phyloP scores from a whole-genome alignment of 495 filamentous ascomycete species.

The Daldinia bambusicola region DNA sequence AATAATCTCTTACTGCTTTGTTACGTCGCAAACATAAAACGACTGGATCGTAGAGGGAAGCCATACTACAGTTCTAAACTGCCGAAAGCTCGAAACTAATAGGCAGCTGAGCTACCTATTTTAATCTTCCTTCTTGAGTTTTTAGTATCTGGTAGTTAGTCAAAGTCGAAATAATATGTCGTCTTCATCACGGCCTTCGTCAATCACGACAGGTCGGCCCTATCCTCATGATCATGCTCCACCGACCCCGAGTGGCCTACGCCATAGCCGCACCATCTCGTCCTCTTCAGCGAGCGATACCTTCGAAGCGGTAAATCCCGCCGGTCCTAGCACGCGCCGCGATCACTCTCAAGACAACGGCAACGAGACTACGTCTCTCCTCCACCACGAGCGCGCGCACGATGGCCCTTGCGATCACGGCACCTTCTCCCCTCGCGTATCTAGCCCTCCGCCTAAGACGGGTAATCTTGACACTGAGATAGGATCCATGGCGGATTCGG shows the following conservation, averaged over 20 bases:
- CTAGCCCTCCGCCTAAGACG: slow-evolving; percentile 59
- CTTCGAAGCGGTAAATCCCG: slow-evolving; percentile 25
- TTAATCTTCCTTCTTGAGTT: not conserved
- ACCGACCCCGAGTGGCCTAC: slow-evolving; percentile 55
- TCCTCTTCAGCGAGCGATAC: slow-evolving; percentile 46
- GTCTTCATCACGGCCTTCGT: slow-evolving; percentile 28
- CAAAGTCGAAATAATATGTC: slow-evolving; percentile 21
- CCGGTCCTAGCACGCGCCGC: slow-evolving; percentile 32
- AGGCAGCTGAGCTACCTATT: not conserved
- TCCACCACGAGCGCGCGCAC: slow-evolving; percentile 54
- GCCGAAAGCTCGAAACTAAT: not conserved
- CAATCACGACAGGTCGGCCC: slow-evolving; percentile 26
- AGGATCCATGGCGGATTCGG: slow-evolving; percentile 39
- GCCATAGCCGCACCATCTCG: slow-evolving; percentile 56
- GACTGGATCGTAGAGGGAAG: not conserved
- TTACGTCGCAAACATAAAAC: slow-evolving; percentile 3
- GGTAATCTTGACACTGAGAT: slow-evolving; percentile 48
- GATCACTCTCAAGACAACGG: slow-evolving; percentile 43
- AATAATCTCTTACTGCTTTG: slow-evolving; percentile 1
- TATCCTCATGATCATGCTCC: slow-evolving; percentile 51
- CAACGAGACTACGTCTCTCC: slow-evolving; percentile 58
- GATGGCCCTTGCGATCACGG: slow-evolving; percentile 74
- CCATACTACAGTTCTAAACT: not conserved
- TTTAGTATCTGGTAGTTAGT: not conserved
- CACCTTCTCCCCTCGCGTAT: slow-evolving; percentile 77